These are phyloP conservation scores for Postia placenta DNA, from an alignment of 768 basidiomycete genomes.

Conservation along the genomic window DNA sequence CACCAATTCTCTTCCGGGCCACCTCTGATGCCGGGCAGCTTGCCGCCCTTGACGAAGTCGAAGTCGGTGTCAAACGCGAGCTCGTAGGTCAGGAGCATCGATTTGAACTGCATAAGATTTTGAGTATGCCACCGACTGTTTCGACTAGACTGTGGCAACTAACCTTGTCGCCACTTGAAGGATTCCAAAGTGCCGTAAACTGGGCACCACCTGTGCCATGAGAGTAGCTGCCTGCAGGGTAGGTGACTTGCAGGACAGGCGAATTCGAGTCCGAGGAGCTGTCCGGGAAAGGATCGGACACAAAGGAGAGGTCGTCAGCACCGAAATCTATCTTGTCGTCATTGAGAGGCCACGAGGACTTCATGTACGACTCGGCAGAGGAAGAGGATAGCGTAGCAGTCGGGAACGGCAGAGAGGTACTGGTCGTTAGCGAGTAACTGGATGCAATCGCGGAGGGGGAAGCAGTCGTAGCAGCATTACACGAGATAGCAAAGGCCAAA, in stretches of 20 bases:
- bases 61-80: constrained; percentile 62
- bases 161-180: constrained; percentile 39
- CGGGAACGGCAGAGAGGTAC: constrained; percentile 61
- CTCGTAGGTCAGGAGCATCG: constrained; percentile 72
- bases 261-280: constrained; percentile 11
- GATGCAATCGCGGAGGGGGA: constrained; percentile 33
- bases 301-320: constrained; percentile 50
- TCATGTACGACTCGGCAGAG: constrained; percentile 45
- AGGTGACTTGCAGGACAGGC: constrained; percentile 54
- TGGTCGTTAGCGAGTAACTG: constrained; percentile 49
- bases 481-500: not conserved
- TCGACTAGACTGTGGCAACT: too few species aligned
- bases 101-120: constrained; percentile 50
- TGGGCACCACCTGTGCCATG: constrained; percentile 60
- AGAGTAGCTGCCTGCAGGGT: constrained; percentile 55
- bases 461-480: not conserved
- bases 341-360: constrained; percentile 54
- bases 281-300: constrained; percentile 60
- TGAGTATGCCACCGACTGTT: too few species aligned
- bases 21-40: constrained; percentile 72
- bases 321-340: constrained; percentile 58
- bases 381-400: constrained; percentile 45
- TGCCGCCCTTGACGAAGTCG: constrained; percentile 72
- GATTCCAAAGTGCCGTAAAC: constrained; percentile 65
- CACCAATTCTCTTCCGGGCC: constrained; percentile 59